phyloP scores from a whole-genome alignment of 768 basidiomycete genomes.

The Mycena epipterygia region DNA sequence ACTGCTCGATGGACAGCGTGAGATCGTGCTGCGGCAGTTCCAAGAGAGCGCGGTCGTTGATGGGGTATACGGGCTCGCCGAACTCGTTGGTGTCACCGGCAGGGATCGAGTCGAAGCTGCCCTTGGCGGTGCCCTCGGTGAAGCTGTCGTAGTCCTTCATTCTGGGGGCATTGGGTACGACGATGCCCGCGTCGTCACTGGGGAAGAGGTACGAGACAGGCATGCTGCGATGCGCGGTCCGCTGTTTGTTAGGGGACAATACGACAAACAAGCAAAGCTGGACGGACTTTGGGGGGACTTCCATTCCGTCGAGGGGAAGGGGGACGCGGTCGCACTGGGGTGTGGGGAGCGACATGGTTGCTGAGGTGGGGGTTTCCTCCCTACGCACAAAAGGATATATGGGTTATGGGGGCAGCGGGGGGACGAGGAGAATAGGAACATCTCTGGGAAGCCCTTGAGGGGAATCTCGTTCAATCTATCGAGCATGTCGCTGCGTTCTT shows the following conservation, averaged over 20 bases:
- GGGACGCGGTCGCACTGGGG: slow-evolving; percentile 27
- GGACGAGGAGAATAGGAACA: slow-evolving; percentile 19
- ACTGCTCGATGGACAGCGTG: slow-evolving; percentile 53
- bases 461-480: slow-evolving; percentile 32
- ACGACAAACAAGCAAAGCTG: not conserved
- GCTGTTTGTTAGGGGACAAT: slow-evolving; percentile 23
- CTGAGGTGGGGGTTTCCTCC: slow-evolving; percentile 36
- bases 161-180: slow-evolving; percentile 59
- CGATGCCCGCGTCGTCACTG: slow-evolving; percentile 40
- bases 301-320: slow-evolving; percentile 23
- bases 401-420: slow-evolving; percentile 11
- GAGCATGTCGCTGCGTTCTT: slow-evolving; percentile 33
- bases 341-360: slow-evolving; percentile 37
- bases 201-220: slow-evolving; percentile 35
- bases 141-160: slow-evolving; percentile 72
- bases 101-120: slow-evolving; percentile 65
- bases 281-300: slow-evolving; percentile 27
- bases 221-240: slow-evolving; percentile 12
- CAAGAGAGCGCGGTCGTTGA: slow-evolving; percentile 50
- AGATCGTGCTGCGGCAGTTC: slow-evolving; percentile 41
- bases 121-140: slow-evolving; percentile 68
- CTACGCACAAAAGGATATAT: slow-evolving; percentile 26
- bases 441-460: slow-evolving; percentile 37
- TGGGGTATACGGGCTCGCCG: slow-evolving; percentile 50
- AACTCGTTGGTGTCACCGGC: slow-evolving; percentile 51